Percentiles rank a stretch among this genome's conserved stretches.
phyloP scores from a whole-genome alignment of 345 rosid species.

The Erucastrum elatum region DNA sequence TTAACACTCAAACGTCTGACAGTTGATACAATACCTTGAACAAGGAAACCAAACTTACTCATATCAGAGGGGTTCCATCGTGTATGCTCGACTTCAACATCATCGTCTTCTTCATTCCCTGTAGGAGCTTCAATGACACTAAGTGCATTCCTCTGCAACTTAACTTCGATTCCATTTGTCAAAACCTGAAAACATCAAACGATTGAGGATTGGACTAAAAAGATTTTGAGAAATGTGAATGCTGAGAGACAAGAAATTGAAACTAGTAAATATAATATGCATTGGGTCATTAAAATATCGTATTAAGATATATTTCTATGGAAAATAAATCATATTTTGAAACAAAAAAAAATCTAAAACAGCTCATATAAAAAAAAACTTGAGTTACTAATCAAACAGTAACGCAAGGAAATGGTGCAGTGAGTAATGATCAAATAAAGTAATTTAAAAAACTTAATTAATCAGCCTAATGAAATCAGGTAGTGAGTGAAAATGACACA shows the following conservation, averaged over 20 bases:
- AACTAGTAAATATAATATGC: slow-evolving; percentile 15
- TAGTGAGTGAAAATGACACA: slow-evolving; percentile 37
- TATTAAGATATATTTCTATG: not conserved
- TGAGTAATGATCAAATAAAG: slow-evolving; percentile 20
- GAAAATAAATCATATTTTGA: not conserved
- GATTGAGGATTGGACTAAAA: not conserved
- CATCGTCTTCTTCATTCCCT: slow-evolving; percentile 90
- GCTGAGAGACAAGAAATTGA: slow-evolving; percentile 35
- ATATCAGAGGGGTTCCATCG: slow-evolving; percentile 75
- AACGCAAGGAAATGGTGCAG: not conserved
- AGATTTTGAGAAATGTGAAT: slow-evolving; percentile 28
- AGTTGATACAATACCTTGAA: not conserved
- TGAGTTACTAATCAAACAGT: not conserved
- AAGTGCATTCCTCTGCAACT: slow-evolving; percentile 95
- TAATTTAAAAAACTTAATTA: not conserved
- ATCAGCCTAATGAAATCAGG: not conserved
- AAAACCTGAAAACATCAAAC: slow-evolving; percentile 60
- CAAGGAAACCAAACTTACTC: slow-evolving; percentile 53
- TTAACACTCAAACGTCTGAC: not conserved
- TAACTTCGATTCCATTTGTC: slow-evolving; percentile 96
- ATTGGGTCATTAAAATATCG: slow-evolving; percentile 17
- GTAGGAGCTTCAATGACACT: slow-evolving; percentile 97
- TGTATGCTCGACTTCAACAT: slow-evolving; percentile 62
- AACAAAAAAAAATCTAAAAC: not conserved
- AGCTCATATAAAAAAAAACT: not conserved